These are phyloP conservation scores for Tolypocladium amazonense DNA, from an alignment of 2,329 filamentous ascomycete species.

Conservation along the genomic window DNA sequence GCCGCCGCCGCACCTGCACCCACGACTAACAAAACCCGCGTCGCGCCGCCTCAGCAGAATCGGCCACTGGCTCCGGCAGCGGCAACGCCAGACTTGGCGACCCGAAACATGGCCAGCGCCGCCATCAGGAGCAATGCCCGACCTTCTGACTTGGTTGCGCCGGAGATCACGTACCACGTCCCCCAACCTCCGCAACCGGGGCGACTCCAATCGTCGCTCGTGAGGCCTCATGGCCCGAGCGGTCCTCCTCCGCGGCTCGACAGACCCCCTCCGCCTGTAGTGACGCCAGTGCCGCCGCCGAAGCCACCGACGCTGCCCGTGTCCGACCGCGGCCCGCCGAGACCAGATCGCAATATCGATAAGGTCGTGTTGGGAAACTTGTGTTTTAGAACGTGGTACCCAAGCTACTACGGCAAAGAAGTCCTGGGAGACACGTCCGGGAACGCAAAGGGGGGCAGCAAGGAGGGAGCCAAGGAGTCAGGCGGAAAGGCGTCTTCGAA, in stretches of 20 bases:
- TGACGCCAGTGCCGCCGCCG: conserved; percentile 23
- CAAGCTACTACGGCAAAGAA: conserved; percentile 77
- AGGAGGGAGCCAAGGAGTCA: conserved; percentile 17
- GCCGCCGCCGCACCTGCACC: conserved; percentile 1
- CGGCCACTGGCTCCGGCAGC: neutral
- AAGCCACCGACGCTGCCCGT: conserved; percentile 19
- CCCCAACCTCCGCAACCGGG: conserved; percentile 19
- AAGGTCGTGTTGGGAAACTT: conserved; percentile 79
- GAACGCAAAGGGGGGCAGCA: conserved; percentile 13
- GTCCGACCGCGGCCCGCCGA: conserved; percentile 23
- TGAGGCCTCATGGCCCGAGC: conserved; percentile 22
- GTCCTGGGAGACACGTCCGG: conserved; percentile 41
- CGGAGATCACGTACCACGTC: conserved; percentile 30
- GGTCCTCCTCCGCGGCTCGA: conserved; percentile 19
- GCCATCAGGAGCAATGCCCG: conserved; percentile 14
- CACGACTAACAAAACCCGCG: neutral
- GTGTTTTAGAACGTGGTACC: conserved; percentile 84
- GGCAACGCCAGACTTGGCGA: neutral
- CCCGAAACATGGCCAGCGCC: neutral
- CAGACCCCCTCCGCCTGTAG: conserved; percentile 12
- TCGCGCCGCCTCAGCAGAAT: neutral
- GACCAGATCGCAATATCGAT: conserved; percentile 65
- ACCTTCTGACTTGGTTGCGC: conserved; percentile 24
- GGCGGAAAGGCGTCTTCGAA: conserved; percentile 17
- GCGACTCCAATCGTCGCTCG: conserved; percentile 16